Conservation (phyloP, 805 yeast genomes). For the Kluyveromyces lactis region DNA sequence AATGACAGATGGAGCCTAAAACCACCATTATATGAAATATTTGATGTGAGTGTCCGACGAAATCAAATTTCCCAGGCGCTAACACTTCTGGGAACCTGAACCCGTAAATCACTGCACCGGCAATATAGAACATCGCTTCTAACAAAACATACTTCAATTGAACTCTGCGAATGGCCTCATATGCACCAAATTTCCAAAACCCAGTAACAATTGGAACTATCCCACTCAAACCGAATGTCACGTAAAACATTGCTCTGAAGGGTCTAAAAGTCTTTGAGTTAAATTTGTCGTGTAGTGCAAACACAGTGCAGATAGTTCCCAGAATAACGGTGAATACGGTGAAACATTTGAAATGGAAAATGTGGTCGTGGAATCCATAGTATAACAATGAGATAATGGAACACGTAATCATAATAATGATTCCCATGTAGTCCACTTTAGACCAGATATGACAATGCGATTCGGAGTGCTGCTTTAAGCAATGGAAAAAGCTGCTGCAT, state of each 20-base stretch:
- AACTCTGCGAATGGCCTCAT: slow-evolving; percentile 42
- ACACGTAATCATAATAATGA: slow-evolving; percentile 56
- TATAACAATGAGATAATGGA: slow-evolving; percentile 47
- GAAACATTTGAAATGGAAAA: slow-evolving; percentile 22
- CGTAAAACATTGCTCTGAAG: slow-evolving; percentile 68
- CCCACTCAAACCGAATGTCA: slow-evolving; percentile 70
- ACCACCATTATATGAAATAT: slow-evolving; percentile 75
- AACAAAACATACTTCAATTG: slow-evolving; percentile 51
- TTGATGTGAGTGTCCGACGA: slow-evolving; percentile 76
- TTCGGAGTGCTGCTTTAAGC: slow-evolving; percentile 58
- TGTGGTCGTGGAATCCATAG: slow-evolving; percentile 36
- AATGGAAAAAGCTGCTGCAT: slow-evolving; percentile 60
- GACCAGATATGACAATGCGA: slow-evolving; percentile 49
- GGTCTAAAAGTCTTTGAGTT: slow-evolving; percentile 62
- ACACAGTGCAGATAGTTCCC: slow-evolving; percentile 52
- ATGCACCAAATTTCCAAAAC: slow-evolving; percentile 39
- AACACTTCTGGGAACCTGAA: slow-evolving; percentile 64
- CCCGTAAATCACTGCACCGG: slow-evolving; percentile 77
- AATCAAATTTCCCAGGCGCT: slow-evolving; percentile 55
- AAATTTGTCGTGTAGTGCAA: slow-evolving; percentile 61
- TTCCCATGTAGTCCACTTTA: slow-evolving; percentile 69
- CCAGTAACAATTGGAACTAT: slow-evolving; percentile 60
- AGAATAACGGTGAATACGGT: slow-evolving; percentile 39
- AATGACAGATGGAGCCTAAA: slow-evolving; percentile 67
- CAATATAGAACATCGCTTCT: slow-evolving; percentile 68